Conservation (phyloP, 345 rosid genomes). For the Pugionium dolabratum region DNA sequence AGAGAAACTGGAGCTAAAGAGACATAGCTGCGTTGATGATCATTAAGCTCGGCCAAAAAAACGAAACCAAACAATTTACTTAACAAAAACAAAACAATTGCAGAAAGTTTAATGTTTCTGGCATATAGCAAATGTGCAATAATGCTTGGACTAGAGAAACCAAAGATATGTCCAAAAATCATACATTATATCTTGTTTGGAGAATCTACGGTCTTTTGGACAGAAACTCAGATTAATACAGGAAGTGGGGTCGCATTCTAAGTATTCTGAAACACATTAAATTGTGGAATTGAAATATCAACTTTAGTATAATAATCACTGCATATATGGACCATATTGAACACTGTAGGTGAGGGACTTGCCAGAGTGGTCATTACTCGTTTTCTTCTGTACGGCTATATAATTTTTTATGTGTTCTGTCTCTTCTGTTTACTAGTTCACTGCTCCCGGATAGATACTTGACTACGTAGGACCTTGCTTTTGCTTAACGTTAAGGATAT, state of each 20-base stretch:
- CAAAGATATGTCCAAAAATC: no score
- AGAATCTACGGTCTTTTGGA: background rate
- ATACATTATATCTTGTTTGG: no score
- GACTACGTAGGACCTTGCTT: background rate
- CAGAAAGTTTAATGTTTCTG: no score
- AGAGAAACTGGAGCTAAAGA: no score
- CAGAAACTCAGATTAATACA: background rate
- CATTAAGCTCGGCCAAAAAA: no score
- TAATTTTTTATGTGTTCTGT: slow-evolving; percentile 30
- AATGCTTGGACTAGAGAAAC: no score
- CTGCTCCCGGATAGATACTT: slow-evolving; percentile 20
- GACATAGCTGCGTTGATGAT: no score
- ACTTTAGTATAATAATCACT: slow-evolving; percentile 7
- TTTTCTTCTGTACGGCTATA: slow-evolving; percentile 25
- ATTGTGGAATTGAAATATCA: slow-evolving; percentile 8
- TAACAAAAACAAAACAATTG: no score
- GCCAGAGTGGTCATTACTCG: slow-evolving; percentile 15
- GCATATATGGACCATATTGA: slow-evolving; percentile 25
- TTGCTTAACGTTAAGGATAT: no score
- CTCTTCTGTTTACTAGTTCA: slow-evolving; percentile 28
- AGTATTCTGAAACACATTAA: background rate
- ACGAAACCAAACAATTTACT: no score
- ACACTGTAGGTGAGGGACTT: slow-evolving; percentile 30
- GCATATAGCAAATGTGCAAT: no score
- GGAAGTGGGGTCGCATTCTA: background rate